Conservation (phyloP, 352 stramenopile species). For the Phytophthora uliginosa region DNA sequence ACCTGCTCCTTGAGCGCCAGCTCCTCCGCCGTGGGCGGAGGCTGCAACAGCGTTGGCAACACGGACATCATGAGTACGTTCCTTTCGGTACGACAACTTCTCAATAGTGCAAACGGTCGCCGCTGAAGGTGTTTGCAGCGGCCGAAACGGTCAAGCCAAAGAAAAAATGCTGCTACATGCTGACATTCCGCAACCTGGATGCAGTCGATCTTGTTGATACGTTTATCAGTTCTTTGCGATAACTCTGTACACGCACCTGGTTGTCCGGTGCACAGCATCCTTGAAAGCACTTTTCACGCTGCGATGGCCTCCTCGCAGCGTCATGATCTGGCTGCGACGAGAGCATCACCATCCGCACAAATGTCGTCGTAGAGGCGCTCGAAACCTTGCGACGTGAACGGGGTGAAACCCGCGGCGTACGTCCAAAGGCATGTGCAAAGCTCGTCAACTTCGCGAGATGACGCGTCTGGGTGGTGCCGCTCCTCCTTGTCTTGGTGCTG, state of each 20-base stretch:
- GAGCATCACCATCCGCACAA: conserved; percentile 70
- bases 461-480: conserved; percentile 10
- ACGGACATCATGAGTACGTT: conserved; percentile 30
- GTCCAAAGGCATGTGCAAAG: conserved; percentile 84
- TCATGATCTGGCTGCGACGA: conserved; percentile 45
- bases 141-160: background rate
- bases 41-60: conserved; percentile 27
- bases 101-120: conserved; percentile 27
- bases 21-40: conserved; percentile 56
- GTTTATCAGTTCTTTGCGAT: conserved; percentile 14
- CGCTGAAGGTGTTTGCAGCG: background rate
- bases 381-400: conserved; percentile 79
- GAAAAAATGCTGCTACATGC: conserved; percentile 5
- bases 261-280: background rate
- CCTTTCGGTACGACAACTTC: conserved; percentile 7
- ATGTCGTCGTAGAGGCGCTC: conserved; percentile 92
- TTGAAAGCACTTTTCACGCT: conserved; percentile 6
- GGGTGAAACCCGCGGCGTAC: conserved; percentile 80
- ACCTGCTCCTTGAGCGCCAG: conserved; percentile 75
- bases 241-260: conserved; percentile 22
- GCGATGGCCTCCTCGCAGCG: background rate
- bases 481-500: conserved; percentile 47
- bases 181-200: conserved; percentile 17
- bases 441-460: conserved; percentile 71
- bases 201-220: conserved; percentile 31